These are phyloP conservation scores for Psophocarpus tetragonolobus DNA, from an alignment of 306 rosid genomes.

Conservation along the genomic window DNA sequence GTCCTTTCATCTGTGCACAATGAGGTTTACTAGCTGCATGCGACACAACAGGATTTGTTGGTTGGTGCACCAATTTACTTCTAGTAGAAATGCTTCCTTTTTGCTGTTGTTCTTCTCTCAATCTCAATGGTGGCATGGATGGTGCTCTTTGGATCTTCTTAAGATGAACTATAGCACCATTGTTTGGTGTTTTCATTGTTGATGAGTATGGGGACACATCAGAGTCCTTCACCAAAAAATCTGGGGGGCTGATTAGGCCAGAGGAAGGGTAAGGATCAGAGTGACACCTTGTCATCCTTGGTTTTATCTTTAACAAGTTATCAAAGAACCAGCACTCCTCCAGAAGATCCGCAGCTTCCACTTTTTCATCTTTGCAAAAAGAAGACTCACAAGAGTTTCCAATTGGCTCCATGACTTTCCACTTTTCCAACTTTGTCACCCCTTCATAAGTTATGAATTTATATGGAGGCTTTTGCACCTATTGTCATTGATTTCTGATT, in stretches of 20 bases:
- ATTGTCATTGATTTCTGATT: background rate
- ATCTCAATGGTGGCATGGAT: conserved; percentile 53
- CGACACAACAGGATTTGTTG: conserved; percentile 35
- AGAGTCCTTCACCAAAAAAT: conserved; percentile 37
- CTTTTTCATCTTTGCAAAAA: conserved; percentile 43
- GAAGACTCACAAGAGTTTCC: conserved; percentile 49
- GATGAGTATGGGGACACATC: conserved; percentile 21
- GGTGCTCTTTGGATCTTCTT: conserved; percentile 51
- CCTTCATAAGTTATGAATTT: conserved; percentile 1
- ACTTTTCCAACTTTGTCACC: conserved; percentile 37
- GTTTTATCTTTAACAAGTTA: conserved; percentile 53
- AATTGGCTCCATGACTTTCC: conserved; percentile 53
- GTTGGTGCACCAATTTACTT: conserved; percentile 34
- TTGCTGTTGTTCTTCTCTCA: conserved; percentile 34
- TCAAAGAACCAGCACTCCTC: conserved; percentile 86
- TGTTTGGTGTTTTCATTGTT: conserved; percentile 13
- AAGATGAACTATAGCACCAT: conserved; percentile 9
- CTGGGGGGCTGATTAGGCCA: conserved; percentile 23
- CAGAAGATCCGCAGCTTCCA: conserved; percentile 66
- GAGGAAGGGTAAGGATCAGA: conserved; percentile 71
- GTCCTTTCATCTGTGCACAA: conserved; percentile 33
- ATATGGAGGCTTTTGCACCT: conserved; percentile 20
- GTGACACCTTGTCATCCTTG: conserved; percentile 56
- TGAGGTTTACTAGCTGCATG: conserved; percentile 24
- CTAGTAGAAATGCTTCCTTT: conserved; percentile 19